phyloP scores from a whole-genome alignment of 768 basidiomycete species.

The Amanita rimosa region DNA sequence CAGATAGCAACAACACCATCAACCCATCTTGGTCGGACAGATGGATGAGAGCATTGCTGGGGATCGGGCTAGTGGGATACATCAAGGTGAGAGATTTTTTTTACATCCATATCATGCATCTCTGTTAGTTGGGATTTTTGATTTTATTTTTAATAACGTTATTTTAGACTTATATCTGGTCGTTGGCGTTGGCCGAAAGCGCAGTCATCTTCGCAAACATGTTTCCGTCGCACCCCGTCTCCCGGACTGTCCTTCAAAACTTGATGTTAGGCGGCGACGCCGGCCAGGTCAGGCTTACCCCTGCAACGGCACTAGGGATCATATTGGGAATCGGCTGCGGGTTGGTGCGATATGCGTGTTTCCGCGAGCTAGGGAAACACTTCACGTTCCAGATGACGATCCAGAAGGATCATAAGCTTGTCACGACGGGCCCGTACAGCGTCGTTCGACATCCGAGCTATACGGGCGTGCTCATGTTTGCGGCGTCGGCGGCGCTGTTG shows the following conservation, averaged over 20 bases:
- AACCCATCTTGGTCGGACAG: neutral
- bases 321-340: neutral
- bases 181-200: neutral
- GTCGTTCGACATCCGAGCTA: neutral
- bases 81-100: neutral
- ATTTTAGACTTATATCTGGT: neutral
- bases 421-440: constrained; percentile 2
- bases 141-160: too few species aligned
- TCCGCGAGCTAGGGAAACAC: neutral
- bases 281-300: neutral
- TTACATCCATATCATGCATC: too few species aligned
- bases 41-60: neutral
- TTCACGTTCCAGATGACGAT: neutral
- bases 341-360: neutral
- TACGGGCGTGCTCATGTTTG: neutral
- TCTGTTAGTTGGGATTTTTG: too few species aligned
- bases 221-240: neutral
- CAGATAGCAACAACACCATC: neutral
- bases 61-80: neutral
- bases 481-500: neutral
- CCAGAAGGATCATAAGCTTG: neutral
- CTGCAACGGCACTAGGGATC: neutral
- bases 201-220: neutral
- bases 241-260: neutral
- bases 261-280: neutral